Evolutionary conservation across 495 filamentous ascomycete genomes (phyloP).

Genomic region (Neurospora sublineolata): DNA sequence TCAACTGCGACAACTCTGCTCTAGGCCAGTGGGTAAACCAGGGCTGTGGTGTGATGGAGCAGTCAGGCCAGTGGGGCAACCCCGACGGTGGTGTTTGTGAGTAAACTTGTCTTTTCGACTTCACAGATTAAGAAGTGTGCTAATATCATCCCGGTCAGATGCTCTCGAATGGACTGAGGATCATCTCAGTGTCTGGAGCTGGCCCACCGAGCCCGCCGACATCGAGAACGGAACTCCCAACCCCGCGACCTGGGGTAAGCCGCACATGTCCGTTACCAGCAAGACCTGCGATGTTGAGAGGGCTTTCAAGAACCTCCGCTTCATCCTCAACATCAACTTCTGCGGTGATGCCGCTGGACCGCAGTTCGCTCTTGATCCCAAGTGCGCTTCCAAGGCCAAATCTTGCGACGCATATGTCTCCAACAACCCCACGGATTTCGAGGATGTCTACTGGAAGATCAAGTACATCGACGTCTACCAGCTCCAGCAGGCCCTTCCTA

Average conservation of each 20-base stretch:
- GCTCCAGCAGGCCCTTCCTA: slow-evolving; percentile 8
- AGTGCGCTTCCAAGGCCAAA: slow-evolving; percentile 7
- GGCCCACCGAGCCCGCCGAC: slow-evolving; percentile 39
- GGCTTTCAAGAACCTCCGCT: slow-evolving; percentile 34
- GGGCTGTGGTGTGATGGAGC: slow-evolving; percentile 27
- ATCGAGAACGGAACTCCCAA: slow-evolving; percentile 48
- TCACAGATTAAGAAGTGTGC: neutral
- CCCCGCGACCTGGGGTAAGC: slow-evolving; percentile 51
- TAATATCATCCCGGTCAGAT: slow-evolving; percentile 18
- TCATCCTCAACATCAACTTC: slow-evolving; percentile 39
- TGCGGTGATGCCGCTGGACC: slow-evolving; percentile 34
- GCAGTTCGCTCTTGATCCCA: slow-evolving; percentile 13
- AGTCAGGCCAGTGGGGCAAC: slow-evolving; percentile 54
- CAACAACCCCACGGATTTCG: slow-evolving; percentile 43
- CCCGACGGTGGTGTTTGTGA: slow-evolving; percentile 48
- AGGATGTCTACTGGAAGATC: slow-evolving; percentile 44
- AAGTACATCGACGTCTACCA: slow-evolving; percentile 44
- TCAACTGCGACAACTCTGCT: slow-evolving; percentile 44
- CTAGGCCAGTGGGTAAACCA: slow-evolving; percentile 16
- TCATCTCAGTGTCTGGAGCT: slow-evolving; percentile 64
- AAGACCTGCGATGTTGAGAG: slow-evolving; percentile 31
- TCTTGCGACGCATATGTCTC: slow-evolving; percentile 49
- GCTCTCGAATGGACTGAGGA: slow-evolving; percentile 60
- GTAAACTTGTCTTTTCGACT: neutral
- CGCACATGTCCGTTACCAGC: slow-evolving; percentile 41